phyloP scores from a whole-genome alignment of 345 rosid genomes.

The Hypericum perforatum region DNA sequence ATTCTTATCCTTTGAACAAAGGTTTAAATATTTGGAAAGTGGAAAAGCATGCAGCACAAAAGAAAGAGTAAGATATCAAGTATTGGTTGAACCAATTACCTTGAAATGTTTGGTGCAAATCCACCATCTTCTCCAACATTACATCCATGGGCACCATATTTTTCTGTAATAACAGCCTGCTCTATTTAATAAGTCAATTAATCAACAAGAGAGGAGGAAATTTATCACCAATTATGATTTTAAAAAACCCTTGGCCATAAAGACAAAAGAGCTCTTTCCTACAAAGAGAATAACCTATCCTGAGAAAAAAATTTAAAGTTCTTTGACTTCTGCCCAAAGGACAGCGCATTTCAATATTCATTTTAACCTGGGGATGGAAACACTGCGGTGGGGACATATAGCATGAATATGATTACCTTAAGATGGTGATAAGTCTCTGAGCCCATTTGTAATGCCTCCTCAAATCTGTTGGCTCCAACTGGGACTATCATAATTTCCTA shows the following conservation, averaged over 20 bases:
- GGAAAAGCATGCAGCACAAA: background rate
- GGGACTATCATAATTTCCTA: slow-evolving; percentile 96
- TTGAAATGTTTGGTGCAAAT: slow-evolving; percentile 81
- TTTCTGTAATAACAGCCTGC: slow-evolving; percentile 88
- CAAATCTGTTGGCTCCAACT: slow-evolving; percentile 76
- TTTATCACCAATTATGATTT: background rate
- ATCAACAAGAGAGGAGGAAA: slow-evolving; percentile 12
- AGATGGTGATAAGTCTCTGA: slow-evolving; percentile 92
- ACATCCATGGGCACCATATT: slow-evolving; percentile 61
- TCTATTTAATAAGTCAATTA: slow-evolving; percentile 28
- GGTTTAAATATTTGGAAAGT: background rate
- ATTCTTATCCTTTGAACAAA: no score
- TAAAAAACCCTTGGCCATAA: background rate
- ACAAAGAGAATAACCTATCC: no score
- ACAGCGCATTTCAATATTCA: no score
- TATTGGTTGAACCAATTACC: slow-evolving; percentile 33
- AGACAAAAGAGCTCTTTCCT: no score
- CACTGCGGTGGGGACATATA: background rate
- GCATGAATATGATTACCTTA: slow-evolving; percentile 45
- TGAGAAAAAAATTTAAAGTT: no score
- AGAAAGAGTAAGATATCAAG: slow-evolving; percentile 9
- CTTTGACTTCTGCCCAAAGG: no score
- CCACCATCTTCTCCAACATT: slow-evolving; percentile 96
- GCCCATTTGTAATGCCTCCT: slow-evolving; percentile 96
- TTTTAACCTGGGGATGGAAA: no score